Evolutionary conservation across 2,329 filamentous ascomycete species (phyloP), one percentile per base, ranked within the genome.

Genomic region (Xylaria arbuscula): DNA sequence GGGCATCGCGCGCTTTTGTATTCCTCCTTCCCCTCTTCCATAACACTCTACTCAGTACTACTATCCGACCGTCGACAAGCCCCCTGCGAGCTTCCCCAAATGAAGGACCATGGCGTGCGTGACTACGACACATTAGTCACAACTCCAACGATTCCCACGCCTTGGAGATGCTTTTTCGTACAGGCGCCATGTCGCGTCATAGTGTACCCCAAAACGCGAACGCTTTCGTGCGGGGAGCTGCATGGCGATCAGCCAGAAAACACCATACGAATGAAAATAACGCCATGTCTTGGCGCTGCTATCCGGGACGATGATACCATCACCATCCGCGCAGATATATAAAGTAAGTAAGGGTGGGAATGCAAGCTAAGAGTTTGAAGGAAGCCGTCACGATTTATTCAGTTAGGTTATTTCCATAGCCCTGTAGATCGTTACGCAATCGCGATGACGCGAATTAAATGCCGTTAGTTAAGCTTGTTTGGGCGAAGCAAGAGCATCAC

Each of bases 231-330:
- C 69, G 73, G 73, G 73, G 73, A 62, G 64, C 68, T 60, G 32
- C 47, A 55, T 66, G 28, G 17, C 19, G 58, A 66, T 66, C 64
- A 64, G 54, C 64, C 55, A 66, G 72, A 76, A 69, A 34, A 57
- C 74, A 75, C 70, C 74, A 76, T 76, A 73, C 48, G 72, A 71
- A 73, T 72, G 64, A 70, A 75, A 76, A 76, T 77, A 76, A 75
- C 74, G 75, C 63, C 74, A 77, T 77, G 65, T 66, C 75, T 77
- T 77, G 75, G 75, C 75, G 62, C 56, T 28, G 54, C 56, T 28
- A 51, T 68, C 57, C 48, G 42, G 62, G 60, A 63, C 61, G 28
- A 61, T 55, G 66, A 67, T 47, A 32, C 13, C 40, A 55, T 64
- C 64, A 28, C 48, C 45, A 60, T 53, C 40, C 48, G 57, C 22